Evolutionary conservation across 169 alveolate species (phyloP).

Genomic region (Sarcocystis neurona): DNA sequence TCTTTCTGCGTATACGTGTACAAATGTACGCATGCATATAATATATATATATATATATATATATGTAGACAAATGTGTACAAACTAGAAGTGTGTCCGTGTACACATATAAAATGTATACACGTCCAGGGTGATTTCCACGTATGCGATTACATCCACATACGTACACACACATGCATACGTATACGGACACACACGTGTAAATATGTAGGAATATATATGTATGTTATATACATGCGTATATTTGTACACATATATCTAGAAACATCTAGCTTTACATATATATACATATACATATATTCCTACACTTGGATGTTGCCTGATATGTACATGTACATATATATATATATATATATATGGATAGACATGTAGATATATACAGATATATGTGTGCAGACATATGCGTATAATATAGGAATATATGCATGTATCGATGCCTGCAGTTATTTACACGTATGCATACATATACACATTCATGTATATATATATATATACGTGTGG

Average conservation of each 20-base stretch:
- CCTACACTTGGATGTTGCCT: too few species aligned
- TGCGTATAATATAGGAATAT: too few species aligned
- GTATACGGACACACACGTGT: neutral
- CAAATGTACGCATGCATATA: neutral
- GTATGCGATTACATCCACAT: neutral
- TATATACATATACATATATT: constrained; percentile 9
- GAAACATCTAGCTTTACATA: neutral
- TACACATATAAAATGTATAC: neutral
- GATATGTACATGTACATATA: neutral
- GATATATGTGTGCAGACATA: neutral
- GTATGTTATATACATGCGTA: neutral
- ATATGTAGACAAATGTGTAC: neutral
- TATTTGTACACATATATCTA: neutral
- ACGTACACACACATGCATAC: neutral
- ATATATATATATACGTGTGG: neutral
- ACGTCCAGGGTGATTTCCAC: neutral
- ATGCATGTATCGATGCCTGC: neutral
- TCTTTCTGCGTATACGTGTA: neutral
- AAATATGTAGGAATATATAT: neutral
- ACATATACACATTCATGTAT: neutral
- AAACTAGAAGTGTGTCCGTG: neutral
- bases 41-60: neutral
- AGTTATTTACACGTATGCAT: neutral
- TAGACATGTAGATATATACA: neutral
- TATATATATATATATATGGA: neutral